A percentile compares a stretch with the other conserved stretches of the same genome.
Evolutionary conservation across 345 rosid species (phyloP).

Genomic region (Populus alba): DNA sequence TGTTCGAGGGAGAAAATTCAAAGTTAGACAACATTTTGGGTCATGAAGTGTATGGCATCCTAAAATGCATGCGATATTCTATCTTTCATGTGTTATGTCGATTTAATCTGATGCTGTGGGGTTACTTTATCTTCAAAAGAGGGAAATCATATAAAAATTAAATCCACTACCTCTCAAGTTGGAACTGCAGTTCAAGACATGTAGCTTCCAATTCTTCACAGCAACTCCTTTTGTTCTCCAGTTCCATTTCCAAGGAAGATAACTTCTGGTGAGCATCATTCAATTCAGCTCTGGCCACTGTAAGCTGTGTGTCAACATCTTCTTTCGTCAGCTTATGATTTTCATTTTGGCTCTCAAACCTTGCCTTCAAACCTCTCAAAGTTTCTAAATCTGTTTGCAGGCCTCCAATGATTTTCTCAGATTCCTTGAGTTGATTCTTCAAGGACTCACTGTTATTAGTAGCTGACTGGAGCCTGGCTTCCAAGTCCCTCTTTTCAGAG

Average conservation of each 20-base stretch:
- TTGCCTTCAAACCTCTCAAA: slow-evolving; percentile 31
- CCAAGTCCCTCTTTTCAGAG: slow-evolving; percentile 30
- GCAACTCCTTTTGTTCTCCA: slow-evolving; percentile 40
- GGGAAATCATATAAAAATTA: not conserved
- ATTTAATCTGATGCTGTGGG: not conserved
- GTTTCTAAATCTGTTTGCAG: slow-evolving; percentile 40
- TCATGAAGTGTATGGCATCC: not conserved
- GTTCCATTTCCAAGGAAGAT: slow-evolving; percentile 40
- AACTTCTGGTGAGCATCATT: slow-evolving; percentile 35
- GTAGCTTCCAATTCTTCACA: slow-evolving; percentile 48
- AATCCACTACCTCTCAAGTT: slow-evolving; percentile 48
- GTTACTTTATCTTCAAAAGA: not conserved
- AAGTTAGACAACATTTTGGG: not conserved
- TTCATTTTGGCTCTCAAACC: slow-evolving; percentile 40
- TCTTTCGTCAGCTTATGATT: slow-evolving; percentile 31
- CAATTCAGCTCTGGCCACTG: slow-evolving; percentile 33
- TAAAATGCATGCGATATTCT: not conserved
- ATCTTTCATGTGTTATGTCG: not conserved
- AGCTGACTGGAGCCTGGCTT: slow-evolving; percentile 32
- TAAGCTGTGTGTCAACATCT: slow-evolving; percentile 38
- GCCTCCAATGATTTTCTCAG: slow-evolving; percentile 33
- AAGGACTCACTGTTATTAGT: slow-evolving; percentile 21
- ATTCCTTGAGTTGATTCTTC: slow-evolving; percentile 39
- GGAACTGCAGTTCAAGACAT: slow-evolving; percentile 44
- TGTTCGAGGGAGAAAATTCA: not conserved